Evolutionary conservation across 2,329 filamentous ascomycete genomes (phyloP), one percentile per base, ranked within the genome.

Genomic region (Zasmidium cellare): DNA sequence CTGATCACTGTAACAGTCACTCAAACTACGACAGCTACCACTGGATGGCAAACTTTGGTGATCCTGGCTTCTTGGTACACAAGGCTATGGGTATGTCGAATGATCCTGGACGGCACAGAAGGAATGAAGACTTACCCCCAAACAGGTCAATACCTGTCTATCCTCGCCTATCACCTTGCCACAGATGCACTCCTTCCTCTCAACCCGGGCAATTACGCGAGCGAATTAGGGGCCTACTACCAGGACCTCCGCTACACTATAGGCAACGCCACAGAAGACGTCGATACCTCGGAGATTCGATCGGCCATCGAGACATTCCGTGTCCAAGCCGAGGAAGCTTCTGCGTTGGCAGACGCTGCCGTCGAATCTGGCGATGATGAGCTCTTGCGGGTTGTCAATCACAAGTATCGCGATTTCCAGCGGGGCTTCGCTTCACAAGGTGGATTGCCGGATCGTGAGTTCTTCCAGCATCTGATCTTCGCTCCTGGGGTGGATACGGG

Each of bases 41-140:
- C 57, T 83, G 81, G 81, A 82, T 83, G 80, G 63, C 69, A 0
- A 77, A 72, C 0, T 82, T 76, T 56, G 81, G 79, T 3, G 81
- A 83, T 63, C 79, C 79, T 0, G 80, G 77, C 2, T 83, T 81
- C 66, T 67, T 73, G 47, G 75, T 76, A 1, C 81, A 83, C 63
- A 74, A 75, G 7, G 78, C 76, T 2, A 80, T 83, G 62, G 79
- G 79, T 28, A 28, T 28, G 25, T 28, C 25, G 11, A 28, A 28
- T 28, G 25, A 28, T 6, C 5, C 25, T 28, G 6, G 11, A 6
- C 25, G 11, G 6, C 25, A 28, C 6, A 11, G 25, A 5, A 28
- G 5, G n/a, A n/a, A 28, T 28, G 6, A 11, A 28, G 25, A 28
- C 25, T 28, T 5, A 28, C 11, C 25, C 5, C 25, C 5, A 28